Conservation (phyloP, 2,329 filamentous ascomycete species). For the Nothophaeocryptopus gaeumannii region DNA sequence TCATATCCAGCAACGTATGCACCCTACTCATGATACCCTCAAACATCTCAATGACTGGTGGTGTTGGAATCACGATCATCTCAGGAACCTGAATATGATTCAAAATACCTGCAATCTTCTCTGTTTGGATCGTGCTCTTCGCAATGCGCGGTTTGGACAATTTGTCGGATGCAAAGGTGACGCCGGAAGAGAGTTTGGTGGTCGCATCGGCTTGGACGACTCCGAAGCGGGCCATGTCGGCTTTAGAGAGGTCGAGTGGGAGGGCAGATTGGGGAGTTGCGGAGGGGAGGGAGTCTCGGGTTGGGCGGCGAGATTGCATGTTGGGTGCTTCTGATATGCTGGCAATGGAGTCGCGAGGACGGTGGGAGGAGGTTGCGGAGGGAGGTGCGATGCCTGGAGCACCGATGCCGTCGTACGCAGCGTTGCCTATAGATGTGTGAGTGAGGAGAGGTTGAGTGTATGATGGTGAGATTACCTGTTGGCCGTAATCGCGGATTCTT, state of each 20-base stretch:
- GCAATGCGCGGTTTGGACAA: slow-evolving; percentile 74
- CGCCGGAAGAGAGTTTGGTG: slow-evolving; percentile 79
- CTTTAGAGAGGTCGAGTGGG: slow-evolving; percentile 61
- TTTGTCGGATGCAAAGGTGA: slow-evolving; percentile 84
- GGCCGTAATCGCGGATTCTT: slow-evolving; percentile 62
- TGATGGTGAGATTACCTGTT: slow-evolving; percentile 15
- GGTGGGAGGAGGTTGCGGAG: slow-evolving; percentile 25
- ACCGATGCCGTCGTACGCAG: slow-evolving; percentile 23
- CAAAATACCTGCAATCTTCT: slow-evolving; percentile 70
- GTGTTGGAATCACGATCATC: slow-evolving; percentile 70
- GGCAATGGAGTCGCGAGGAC: slow-evolving; percentile 46
- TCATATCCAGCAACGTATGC: slow-evolving; percentile 65
- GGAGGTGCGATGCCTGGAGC: slow-evolving; percentile 12
- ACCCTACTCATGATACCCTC: slow-evolving; percentile 69
- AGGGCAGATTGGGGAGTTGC: slow-evolving; percentile 40
- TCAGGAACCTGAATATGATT: slow-evolving; percentile 68
- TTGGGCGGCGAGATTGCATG: slow-evolving; percentile 22
- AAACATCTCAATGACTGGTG: slow-evolving; percentile 67
- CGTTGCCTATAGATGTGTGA: slow-evolving; percentile 19
- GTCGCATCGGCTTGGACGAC: slow-evolving; percentile 60
- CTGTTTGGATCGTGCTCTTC: slow-evolving; percentile 72
- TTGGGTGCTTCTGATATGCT: slow-evolving; percentile 26
- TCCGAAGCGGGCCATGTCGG: slow-evolving; percentile 76
- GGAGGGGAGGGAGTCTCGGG: slow-evolving; percentile 43
- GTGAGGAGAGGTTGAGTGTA: not conserved